A percentile compares a stretch with the other conserved stretches of the same genome.
phyloP scores from a whole-genome alignment of 192 early-diverging fungal genomes.

The Coemansia sp. region DNA sequence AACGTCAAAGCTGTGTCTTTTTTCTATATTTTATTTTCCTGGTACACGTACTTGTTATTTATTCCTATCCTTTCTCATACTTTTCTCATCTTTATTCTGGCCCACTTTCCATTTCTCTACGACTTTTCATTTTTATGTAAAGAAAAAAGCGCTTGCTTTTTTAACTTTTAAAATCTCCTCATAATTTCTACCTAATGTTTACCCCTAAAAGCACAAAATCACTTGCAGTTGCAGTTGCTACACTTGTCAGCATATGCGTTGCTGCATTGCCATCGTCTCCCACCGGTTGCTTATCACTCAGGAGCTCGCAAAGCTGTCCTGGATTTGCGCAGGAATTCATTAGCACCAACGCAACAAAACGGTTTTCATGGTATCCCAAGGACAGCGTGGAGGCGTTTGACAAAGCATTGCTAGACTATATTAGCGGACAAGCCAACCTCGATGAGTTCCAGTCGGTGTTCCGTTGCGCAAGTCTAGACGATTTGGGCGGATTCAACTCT shows the following conservation, averaged over 20 bases:
- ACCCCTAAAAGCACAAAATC: conserved; percentile 11
- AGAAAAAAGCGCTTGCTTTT: neutral
- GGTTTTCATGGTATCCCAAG: conserved; percentile 51
- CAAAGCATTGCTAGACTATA: conserved; percentile 50
- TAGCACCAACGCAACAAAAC: conserved; percentile 47
- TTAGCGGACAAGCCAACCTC: conserved; percentile 38
- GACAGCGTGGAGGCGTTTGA: conserved; percentile 50
- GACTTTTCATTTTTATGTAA: too few relatives aligned
- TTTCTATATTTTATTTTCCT: neutral
- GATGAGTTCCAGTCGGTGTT: conserved; percentile 56
- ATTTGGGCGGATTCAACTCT: conserved; percentile 45
- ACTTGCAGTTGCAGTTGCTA: conserved; percentile 13
- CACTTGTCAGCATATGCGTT: conserved; percentile 2
- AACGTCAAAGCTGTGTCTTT: neutral
- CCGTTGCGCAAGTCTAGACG: conserved; percentile 47
- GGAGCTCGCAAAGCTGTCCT: conserved; percentile 47
- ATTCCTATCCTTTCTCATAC: neutral
- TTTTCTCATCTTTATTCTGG: neutral
- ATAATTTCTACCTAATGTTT: conserved; percentile 3
- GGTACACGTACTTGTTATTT: neutral
- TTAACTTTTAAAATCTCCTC: neutral
- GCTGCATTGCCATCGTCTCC: neutral
- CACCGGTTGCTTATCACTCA: conserved; percentile 38
- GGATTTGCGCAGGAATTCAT: conserved; percentile 45
- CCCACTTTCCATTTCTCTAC: too few relatives aligned